Percentiles rank a stretch among this genome's conserved stretches.
These are phyloP conservation scores for Aphanoascus verrucosus DNA, from an alignment of 2,329 filamentous ascomycete genomes.

Conservation along the genomic window DNA sequence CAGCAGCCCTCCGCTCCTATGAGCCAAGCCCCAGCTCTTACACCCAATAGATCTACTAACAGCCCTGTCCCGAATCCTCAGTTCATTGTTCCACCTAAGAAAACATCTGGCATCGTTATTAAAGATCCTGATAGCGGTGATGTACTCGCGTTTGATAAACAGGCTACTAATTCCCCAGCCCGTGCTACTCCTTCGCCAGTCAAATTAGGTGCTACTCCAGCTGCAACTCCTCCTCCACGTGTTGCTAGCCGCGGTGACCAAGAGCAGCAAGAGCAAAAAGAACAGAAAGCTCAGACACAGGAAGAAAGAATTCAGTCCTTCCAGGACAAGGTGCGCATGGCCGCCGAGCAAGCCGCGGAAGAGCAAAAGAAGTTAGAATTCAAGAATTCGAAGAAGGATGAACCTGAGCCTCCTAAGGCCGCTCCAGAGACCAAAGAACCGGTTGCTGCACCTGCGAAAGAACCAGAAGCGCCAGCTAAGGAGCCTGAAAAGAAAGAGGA, in stretches of 20 bases:
- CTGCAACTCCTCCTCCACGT: slow-evolving; percentile 72
- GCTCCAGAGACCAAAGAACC: slow-evolving; percentile 11
- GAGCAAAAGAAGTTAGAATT: slow-evolving; percentile 13
- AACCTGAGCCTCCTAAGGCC: slow-evolving; percentile 20
- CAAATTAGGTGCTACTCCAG: slow-evolving; percentile 45
- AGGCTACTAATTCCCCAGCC: slow-evolving; percentile 52
- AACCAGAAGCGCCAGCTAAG: slow-evolving; percentile 14
- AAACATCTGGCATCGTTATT: slow-evolving; percentile 70
- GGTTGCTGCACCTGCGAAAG: slow-evolving; percentile 23
- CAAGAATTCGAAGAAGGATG: slow-evolving; percentile 19
- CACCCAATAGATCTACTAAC: slow-evolving; percentile 46
- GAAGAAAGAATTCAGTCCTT: slow-evolving; percentile 77
- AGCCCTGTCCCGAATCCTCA: slow-evolving; percentile 52
- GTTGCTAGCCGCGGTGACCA: slow-evolving; percentile 57
- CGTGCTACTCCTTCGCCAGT: slow-evolving; percentile 49
- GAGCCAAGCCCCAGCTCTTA: slow-evolving; percentile 28
- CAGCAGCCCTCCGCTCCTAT: slow-evolving; percentile 39
- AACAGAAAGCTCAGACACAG: slow-evolving; percentile 63
- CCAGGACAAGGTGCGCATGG: slow-evolving; percentile 37
- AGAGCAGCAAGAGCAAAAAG: slow-evolving; percentile 53
- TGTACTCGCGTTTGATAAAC: slow-evolving; percentile 59
- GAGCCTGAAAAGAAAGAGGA: slow-evolving; percentile 22
- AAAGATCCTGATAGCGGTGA: slow-evolving; percentile 72
- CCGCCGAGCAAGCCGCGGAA: slow-evolving; percentile 24
- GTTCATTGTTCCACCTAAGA: slow-evolving; percentile 52